Evolutionary conservation across 768 basidiomycete species (phyloP).

Genomic region (Russula olivacea): DNA sequence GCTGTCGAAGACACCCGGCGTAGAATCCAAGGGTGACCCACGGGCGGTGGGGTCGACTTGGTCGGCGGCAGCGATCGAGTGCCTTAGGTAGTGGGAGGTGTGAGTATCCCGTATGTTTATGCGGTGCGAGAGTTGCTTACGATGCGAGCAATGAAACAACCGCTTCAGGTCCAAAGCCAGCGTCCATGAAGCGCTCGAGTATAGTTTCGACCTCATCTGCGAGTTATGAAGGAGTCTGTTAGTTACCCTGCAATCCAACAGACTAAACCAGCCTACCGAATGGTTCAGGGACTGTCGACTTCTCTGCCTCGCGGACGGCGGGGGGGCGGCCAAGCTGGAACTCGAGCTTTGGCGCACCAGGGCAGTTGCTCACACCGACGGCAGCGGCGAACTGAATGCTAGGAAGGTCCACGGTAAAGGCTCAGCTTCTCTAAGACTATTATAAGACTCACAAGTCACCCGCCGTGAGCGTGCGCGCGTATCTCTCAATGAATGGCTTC

Average conservation of each 20-base stretch:
- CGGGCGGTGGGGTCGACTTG: slow-evolving; percentile 28
- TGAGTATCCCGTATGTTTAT: slow-evolving; percentile 20
- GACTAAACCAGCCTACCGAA: slow-evolving; percentile 12
- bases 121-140: slow-evolving; percentile 16
- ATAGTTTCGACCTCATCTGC: slow-evolving; percentile 27
- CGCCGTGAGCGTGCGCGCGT: slow-evolving; percentile 37
- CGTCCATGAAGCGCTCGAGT: slow-evolving; percentile 34
- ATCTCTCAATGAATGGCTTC: slow-evolving; percentile 33
- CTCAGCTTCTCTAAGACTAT: neutral
- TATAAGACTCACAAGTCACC: slow-evolving; percentile 42
- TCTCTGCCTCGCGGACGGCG: slow-evolving; percentile 29
- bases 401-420: neutral
- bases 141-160: slow-evolving; percentile 36
- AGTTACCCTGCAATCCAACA: neutral
- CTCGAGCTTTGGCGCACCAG: slow-evolving; percentile 32
- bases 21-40: slow-evolving; percentile 34
- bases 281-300: slow-evolving; percentile 35
- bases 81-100: slow-evolving; percentile 6
- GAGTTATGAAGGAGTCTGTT: neutral
- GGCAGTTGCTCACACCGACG: slow-evolving; percentile 34
- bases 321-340: slow-evolving; percentile 34
- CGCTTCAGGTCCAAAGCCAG: slow-evolving; percentile 32
- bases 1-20: slow-evolving; percentile 29
- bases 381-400: slow-evolving; percentile 35
- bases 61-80: slow-evolving; percentile 27